These are phyloP conservation scores for Lactarius hatsudake DNA, from an alignment of 768 basidiomycete genomes.

Conservation along the genomic window DNA sequence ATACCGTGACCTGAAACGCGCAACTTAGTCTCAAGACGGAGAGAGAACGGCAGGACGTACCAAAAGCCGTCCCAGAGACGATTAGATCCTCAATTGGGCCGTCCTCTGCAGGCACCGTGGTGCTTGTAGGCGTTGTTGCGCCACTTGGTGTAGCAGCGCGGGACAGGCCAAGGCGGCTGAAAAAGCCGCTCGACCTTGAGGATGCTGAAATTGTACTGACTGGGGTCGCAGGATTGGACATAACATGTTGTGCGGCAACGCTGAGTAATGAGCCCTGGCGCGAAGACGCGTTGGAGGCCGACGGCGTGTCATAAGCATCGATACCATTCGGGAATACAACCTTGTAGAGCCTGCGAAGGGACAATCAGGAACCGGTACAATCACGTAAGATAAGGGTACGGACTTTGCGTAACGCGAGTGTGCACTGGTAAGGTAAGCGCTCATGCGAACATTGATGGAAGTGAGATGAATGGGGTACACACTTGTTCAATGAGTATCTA, in stretches of 20 bases:
- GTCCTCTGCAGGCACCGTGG: conserved; percentile 32
- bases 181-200: conserved; percentile 28
- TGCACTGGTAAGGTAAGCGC: conserved; percentile 41
- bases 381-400: conserved; percentile 16
- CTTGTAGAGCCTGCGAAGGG: conserved; percentile 52
- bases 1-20: conserved; percentile 38
- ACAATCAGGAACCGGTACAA: neutral
- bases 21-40: conserved; percentile 1
- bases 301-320: conserved; percentile 42
- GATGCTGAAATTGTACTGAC: conserved; percentile 12
- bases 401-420: conserved; percentile 76
- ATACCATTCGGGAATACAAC: conserved; percentile 63
- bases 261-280: conserved; percentile 35
- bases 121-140: conserved; percentile 15
- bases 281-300: conserved; percentile 38
- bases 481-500: conserved; percentile 56
- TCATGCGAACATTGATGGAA: neutral
- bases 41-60: conserved; percentile 36
- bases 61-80: conserved; percentile 74
- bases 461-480: conserved; percentile 24
- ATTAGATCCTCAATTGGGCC: conserved; percentile 71
- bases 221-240: conserved; percentile 28
- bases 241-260: conserved; percentile 13
- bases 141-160: conserved; percentile 29
- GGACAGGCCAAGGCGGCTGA: conserved; percentile 31